Evolutionary conservation across 495 filamentous ascomycete species (phyloP).

Genomic region (Penicillium longicatenatum): DNA sequence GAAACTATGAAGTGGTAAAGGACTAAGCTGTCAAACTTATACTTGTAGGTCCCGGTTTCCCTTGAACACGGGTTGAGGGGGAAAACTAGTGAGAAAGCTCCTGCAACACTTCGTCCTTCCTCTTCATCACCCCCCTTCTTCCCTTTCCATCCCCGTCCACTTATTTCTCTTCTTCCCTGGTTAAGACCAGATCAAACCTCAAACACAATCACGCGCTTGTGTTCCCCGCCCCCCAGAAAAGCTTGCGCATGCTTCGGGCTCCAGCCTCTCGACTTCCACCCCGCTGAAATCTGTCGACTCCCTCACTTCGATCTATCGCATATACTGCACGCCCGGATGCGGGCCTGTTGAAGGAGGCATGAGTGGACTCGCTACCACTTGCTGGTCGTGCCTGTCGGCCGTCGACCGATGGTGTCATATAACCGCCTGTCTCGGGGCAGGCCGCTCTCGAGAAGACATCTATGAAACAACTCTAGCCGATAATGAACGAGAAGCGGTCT

Average conservation of each 20-base stretch:
- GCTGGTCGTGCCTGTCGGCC: conserved; percentile 46
- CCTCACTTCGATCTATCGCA: neutral
- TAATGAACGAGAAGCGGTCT: conserved; percentile 95
- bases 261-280: conserved; percentile 6
- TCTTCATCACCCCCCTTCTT: conserved; percentile 10
- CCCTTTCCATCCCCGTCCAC: conserved; percentile 4
- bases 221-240: conserved; percentile 18
- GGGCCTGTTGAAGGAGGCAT: conserved; percentile 38
- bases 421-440: conserved; percentile 55
- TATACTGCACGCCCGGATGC: conserved; percentile 29
- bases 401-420: conserved; percentile 53
- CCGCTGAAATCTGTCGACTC: neutral
- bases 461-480: conserved; percentile 96
- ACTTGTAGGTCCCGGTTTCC: neutral
- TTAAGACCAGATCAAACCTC: neutral
- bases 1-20: neutral
- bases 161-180: conserved; percentile 1
- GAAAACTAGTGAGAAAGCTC: conserved; percentile 19
- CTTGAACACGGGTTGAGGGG: conserved; percentile 3
- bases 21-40: neutral
- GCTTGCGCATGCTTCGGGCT: conserved; percentile 8
- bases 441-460: conserved; percentile 85
- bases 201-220: conserved; percentile 26
- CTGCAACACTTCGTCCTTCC: conserved; percentile 14
- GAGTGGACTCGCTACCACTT: conserved; percentile 46